A percentile compares a stretch with the other conserved stretches of the same genome.
Conservation (phyloP, 73 alveolate species). For the Paramecium biaurelia region DNA sequence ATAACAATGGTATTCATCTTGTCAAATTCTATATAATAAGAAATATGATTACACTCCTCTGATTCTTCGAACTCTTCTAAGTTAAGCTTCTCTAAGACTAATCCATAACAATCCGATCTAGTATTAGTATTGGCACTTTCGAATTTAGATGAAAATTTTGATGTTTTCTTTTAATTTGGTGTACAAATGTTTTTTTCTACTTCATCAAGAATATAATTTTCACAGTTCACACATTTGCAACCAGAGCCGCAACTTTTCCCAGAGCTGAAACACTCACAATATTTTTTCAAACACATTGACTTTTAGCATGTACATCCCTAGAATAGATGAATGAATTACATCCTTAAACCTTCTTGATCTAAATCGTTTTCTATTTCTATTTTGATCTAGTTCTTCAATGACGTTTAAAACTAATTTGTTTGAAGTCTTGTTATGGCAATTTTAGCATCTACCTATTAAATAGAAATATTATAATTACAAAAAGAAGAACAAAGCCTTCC, state of each 20-base stretch:
- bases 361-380: not conserved
- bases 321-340: not conserved
- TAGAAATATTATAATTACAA: slow-evolving; percentile 14
- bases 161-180: not conserved
- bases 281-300: slow-evolving; percentile 58
- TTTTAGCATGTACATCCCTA: slow-evolving; percentile 65
- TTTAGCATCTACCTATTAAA: not conserved
- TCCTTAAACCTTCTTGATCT: slow-evolving; percentile 13
- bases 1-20: not conserved
- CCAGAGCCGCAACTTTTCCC: slow-evolving; percentile 53
- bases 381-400: not conserved
- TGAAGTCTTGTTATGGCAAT: not conserved
- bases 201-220: not conserved
- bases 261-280: slow-evolving; percentile 63
- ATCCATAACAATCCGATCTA: not conserved
- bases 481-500: slow-evolving; percentile 43
- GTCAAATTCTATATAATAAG: not conserved
- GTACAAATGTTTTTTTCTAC: not conserved
- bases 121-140: not conserved
- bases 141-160: slow-evolving; percentile 1
- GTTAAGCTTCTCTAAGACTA: not conserved
- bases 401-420: not conserved
- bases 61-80: not conserved
- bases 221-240: slow-evolving; percentile 19
- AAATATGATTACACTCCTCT: not conserved